Evolutionary conservation across 2,329 filamentous ascomycete genomes (phyloP).

Genomic region (Neoarthrinium moseri): DNA sequence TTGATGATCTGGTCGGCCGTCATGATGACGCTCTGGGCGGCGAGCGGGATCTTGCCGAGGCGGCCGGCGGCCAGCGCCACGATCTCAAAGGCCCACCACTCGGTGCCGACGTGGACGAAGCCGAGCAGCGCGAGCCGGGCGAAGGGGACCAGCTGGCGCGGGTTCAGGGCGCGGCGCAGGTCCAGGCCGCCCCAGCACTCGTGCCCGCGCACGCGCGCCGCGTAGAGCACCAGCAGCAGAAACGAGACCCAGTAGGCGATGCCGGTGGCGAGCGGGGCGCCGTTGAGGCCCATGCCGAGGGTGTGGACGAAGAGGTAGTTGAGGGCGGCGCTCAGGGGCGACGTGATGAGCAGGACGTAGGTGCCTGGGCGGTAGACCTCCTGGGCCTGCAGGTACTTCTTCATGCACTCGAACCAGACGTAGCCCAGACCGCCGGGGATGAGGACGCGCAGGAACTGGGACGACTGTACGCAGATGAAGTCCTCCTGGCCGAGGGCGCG

Average conservation of each 20-base stretch:
- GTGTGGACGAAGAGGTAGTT: slow-evolving; percentile 80
- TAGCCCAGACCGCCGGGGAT: slow-evolving; percentile 84
- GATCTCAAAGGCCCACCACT: slow-evolving; percentile 96
- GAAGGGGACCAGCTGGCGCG: slow-evolving; percentile 70
- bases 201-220: slow-evolving; percentile 66
- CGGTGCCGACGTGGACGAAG: slow-evolving; percentile 80
- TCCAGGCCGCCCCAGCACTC: slow-evolving; percentile 78
- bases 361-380: slow-evolving; percentile 77
- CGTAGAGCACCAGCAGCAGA: slow-evolving; percentile 70
- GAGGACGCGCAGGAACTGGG: slow-evolving; percentile 69
- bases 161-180: slow-evolving; percentile 49
- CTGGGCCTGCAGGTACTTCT: slow-evolving; percentile 87
- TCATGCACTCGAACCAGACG: slow-evolving; percentile 82
- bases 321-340: slow-evolving; percentile 75
- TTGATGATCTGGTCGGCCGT: slow-evolving; percentile 82
- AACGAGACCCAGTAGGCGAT: slow-evolving; percentile 88
- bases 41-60: slow-evolving; percentile 75
- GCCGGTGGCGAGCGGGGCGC: slow-evolving; percentile 78
- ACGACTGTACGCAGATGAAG: slow-evolving; percentile 71
- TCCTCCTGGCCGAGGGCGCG: slow-evolving; percentile 73
- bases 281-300: slow-evolving; percentile 69
- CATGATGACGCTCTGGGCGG: slow-evolving; percentile 87
- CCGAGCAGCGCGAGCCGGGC: slow-evolving; percentile 73
- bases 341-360: slow-evolving; percentile 79
- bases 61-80: slow-evolving; percentile 79